Percentiles rank a stretch among this genome's conserved stretches.
Evolutionary conservation across 1,139 yeast species (phyloP).

Genomic region (Candida anutae): DNA sequence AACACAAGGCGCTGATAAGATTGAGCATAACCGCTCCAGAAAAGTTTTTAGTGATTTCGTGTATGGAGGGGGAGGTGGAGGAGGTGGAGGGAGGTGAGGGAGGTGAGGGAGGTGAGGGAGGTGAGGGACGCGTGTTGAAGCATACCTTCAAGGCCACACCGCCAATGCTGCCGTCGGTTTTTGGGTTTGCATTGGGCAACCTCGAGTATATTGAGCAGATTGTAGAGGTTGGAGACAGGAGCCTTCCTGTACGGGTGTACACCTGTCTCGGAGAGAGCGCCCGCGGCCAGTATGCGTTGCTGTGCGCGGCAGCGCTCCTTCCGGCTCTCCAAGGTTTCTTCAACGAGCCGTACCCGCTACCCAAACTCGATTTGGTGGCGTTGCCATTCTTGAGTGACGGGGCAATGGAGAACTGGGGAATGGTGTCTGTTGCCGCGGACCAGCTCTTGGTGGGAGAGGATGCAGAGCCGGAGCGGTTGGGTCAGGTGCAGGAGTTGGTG

Average conservation of each 20-base stretch:
- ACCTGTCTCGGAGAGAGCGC: conserved; percentile 48
- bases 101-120: too few relatives aligned
- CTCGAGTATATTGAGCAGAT: conserved; percentile 37
- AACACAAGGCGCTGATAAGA: conserved; percentile 43
- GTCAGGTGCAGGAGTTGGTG: conserved; percentile 43
- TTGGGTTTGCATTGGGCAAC: conserved; percentile 63
- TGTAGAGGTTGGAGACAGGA: conserved; percentile 3
- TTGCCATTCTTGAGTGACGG: conserved; percentile 67
- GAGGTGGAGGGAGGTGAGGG: too few relatives aligned
- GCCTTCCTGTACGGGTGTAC: conserved; percentile 33
- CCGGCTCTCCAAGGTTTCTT: conserved; percentile 40
- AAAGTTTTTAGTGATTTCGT: conserved; percentile 42
- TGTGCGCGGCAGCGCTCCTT: conserved; percentile 35
- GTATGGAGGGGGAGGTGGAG: too few relatives aligned
- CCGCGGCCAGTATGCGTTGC: conserved; percentile 38
- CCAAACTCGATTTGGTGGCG: conserved; percentile 57
- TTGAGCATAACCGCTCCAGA: conserved; percentile 39
- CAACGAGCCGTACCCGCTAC: conserved; percentile 42
- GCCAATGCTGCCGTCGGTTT: conserved; percentile 51
- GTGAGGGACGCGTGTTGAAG: conserved; percentile 34
- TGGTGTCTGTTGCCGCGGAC: conserved; percentile 49
- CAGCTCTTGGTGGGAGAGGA: conserved; percentile 32
- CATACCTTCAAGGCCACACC: conserved; percentile 46
- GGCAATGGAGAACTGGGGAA: conserved; percentile 75
- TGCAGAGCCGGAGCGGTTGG: conserved; percentile 12